Evolutionary conservation across 2,329 filamentous ascomycete species (phyloP), one percentile per base, ranked within the genome.

Genomic region (Sporothrix dimorphospora): DNA sequence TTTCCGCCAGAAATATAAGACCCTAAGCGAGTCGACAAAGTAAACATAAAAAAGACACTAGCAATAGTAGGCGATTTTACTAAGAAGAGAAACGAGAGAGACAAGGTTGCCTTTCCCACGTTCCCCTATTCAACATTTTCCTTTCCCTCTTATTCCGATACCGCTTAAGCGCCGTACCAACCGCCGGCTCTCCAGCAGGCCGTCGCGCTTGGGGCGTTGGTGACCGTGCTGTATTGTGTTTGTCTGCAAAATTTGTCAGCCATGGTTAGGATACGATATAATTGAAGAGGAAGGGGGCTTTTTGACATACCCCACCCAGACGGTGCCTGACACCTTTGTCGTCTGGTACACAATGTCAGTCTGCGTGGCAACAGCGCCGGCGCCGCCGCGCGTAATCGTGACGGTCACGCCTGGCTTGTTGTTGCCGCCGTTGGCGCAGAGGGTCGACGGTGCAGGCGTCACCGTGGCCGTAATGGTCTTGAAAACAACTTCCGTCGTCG

Each of bases 311-410:
- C 78, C 79, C 40, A 81, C 75, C 77, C 77, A 80, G 30, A 82
- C 77, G 12, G 80, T 82, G 6, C 79, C 80, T 0, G 77, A 75
- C 7, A 78, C 71, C n/a, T 79, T 79, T 8, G 74, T 78, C 12
- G 81, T 82, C 34, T 75, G 75, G 71, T 81, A 82, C n/a, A 77
- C 74, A 40, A 82, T 70, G 63, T 79, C 78, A 8, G 81, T 82
- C 70, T 80, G 76, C 6, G 80, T 82, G 63, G 79, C 76, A 47
- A 80, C 76, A 3, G 77, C 75, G 3, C 77, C 69, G 2, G 70
- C 68, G 34, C 71, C 74, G 70, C 78, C 75, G 66, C 77, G 75
- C n/a, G 77, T 79, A 42, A 81, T 74, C 1, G 80, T 81, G 27
- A 80, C 74, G 0, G 80, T 81, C 24, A 72, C 70, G 4, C 75